Evolutionary conservation across 257 asterid species (phyloP), one percentile per base, ranked within the genome.

Genomic region (Solanum commersonii): DNA sequence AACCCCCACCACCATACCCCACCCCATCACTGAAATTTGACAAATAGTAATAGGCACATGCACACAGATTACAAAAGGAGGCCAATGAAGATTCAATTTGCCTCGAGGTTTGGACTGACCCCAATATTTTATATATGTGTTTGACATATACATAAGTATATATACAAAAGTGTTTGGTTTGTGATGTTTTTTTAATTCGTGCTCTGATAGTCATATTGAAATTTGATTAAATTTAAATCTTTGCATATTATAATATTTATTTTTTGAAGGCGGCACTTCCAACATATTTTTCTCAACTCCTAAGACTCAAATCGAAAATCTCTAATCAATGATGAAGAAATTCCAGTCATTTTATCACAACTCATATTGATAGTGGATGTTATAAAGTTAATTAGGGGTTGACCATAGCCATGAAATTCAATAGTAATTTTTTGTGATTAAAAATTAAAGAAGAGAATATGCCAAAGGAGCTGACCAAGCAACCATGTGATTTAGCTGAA

Each of bases 241-340:
- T 13, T 1, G 0, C 59, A 15, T 15, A 5, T 49, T 49, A 0
- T 49, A 49, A 52, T 7, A 52, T 52, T 0, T 16, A 52, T 2
- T 11, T 56, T 56, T 1, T 60, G 0, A 60, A 22, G 0, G 0
- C 0, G 6, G 0, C 3, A 1, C 0, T 8, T 23, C 0, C 1
- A 60, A 23, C 2, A 60, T 0, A 9, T 20, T 8, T 22, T 22
- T 5, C 1, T 4, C 2, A 60, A 23, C 6, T 60, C 12, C 0
- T 60, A 23, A 22, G 6, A 8, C 1, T 23, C 0, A 0, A 22
- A 60, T 60, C 0, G 1, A 3, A 20, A 59, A 60, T 20, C 0
- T 8, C 0, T 60, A 0, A 60, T 22, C 0, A 60, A 23, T 3
- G 8, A 18, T 52, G 4, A 6, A 16, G 8, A 52, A 52, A 18